Evolutionary conservation across 2,329 filamentous ascomycete genomes (phyloP).

Genomic region (Phialophora macrospora): DNA sequence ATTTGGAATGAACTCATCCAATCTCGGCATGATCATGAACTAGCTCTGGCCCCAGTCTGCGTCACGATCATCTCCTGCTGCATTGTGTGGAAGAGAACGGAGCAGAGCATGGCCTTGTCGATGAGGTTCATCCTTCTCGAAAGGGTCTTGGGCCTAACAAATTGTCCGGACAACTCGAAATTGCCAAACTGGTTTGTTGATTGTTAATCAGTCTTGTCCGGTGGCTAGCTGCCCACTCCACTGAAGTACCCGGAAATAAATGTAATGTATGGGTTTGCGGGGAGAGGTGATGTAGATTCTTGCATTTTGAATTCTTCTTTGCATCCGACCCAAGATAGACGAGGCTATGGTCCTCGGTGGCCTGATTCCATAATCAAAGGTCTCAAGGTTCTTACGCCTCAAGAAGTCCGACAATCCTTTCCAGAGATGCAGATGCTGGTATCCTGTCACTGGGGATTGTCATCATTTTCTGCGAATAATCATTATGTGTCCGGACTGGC

Average conservation of each 20-base stretch:
- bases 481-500: too few species aligned
- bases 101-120: not conserved
- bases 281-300: not conserved
- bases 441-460: not conserved
- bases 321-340: not conserved
- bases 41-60: not conserved
- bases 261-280: not conserved
- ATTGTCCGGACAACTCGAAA: too few species aligned
- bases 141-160: too few species aligned
- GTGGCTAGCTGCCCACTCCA: not conserved
- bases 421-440: not conserved
- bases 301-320: constrained; percentile 1
- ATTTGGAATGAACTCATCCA: constrained; percentile 1
- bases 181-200: not conserved
- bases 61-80: not conserved
- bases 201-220: not conserved
- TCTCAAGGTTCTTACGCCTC: not conserved
- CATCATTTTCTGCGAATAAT: not conserved
- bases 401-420: not conserved
- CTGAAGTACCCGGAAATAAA: not conserved
- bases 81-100: not conserved
- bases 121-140: not conserved
- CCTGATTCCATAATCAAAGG: constrained; percentile 11
- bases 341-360: not conserved
- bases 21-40: not conserved